phyloP scores from a whole-genome alignment of 805 yeast species.

The Candida glaebosa region DNA sequence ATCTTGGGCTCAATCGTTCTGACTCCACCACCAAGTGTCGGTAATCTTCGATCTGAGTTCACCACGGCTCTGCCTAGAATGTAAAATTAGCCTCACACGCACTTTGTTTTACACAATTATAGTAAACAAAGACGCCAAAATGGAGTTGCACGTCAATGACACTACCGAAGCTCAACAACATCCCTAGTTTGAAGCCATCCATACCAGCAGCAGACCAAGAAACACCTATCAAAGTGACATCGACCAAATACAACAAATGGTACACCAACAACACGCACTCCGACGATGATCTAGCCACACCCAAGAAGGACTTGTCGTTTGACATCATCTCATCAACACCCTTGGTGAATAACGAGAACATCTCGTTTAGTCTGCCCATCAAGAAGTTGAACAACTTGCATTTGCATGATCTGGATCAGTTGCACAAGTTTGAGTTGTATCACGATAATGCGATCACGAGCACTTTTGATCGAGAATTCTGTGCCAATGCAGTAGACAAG shows the following conservation, averaged over 20 bases:
- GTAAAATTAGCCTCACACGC: no score
- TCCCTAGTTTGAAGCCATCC: not conserved
- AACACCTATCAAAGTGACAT: not conserved
- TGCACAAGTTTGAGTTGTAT: constrained; percentile 12
- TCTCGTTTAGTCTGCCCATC: constrained; percentile 32
- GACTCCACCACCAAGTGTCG: no score
- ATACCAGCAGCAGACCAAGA: not conserved
- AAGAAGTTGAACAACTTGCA: constrained; percentile 32
- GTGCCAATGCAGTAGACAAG: no score
- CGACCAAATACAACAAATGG: constrained; percentile 1
- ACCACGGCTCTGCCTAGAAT: no score
- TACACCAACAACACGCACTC: not conserved
- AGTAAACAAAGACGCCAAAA: not conserved
- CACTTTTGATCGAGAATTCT: no score
- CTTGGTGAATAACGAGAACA: constrained; percentile 12
- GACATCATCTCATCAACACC: constrained; percentile 11
- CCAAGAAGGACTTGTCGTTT: constrained; percentile 3
- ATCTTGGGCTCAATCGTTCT: no score
- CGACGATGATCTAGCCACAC: constrained; percentile 1
- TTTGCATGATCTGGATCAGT: constrained; percentile 14
- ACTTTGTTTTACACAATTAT: not conserved
- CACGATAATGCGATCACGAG: no score
- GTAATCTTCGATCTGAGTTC: no score
- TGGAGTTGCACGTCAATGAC: not conserved
- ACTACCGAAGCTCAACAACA: not conserved